phyloP scores from a whole-genome alignment of 1,284 basidiomycete species.

The Naganishia liquefaciens region DNA sequence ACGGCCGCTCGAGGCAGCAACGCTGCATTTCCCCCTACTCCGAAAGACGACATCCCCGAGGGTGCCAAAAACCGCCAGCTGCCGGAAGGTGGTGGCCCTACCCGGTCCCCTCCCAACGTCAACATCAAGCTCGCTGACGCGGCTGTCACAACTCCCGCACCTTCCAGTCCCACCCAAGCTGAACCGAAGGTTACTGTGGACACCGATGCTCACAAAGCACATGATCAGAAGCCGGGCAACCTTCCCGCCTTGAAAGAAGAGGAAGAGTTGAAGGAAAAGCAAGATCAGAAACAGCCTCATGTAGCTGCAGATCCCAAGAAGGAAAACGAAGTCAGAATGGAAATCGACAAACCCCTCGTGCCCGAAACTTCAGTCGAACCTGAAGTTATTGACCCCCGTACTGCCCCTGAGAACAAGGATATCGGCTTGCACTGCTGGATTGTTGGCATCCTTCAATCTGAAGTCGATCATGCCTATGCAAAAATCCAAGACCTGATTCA shows the following conservation, averaged over 20 bases:
- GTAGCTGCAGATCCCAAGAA: neutral
- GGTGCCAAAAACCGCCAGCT: constrained; percentile 14
- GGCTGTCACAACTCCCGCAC: constrained; percentile 18
- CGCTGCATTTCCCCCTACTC: constrained; percentile 22
- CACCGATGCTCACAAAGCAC: no score
- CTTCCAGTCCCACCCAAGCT: constrained; percentile 15
- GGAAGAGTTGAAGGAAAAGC: neutral
- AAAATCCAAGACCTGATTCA: constrained; percentile 23
- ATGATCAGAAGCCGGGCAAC: neutral
- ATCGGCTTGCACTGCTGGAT: constrained; percentile 33
- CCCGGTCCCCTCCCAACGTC: constrained; percentile 2
- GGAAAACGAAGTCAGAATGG: constrained; percentile 5
- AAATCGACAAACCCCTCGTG: neutral
- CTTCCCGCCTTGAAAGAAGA: constrained; percentile 19
- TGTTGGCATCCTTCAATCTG: constrained; percentile 24
- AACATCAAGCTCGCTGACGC: constrained; percentile 15
- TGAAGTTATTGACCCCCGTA: constrained; percentile 11
- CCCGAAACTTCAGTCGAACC: neutral
- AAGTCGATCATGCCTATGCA: constrained; percentile 21
- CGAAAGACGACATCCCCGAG: constrained; percentile 6
- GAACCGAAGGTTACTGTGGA: constrained; percentile 2
- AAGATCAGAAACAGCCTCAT: neutral
- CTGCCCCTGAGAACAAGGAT: constrained; percentile 25
- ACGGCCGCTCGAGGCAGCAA: constrained; percentile 13
- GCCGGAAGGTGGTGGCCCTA: neutral